Evolutionary conservation across 139 green algal genomes (phyloP).

Genomic region (Haematococcus sp.): DNA sequence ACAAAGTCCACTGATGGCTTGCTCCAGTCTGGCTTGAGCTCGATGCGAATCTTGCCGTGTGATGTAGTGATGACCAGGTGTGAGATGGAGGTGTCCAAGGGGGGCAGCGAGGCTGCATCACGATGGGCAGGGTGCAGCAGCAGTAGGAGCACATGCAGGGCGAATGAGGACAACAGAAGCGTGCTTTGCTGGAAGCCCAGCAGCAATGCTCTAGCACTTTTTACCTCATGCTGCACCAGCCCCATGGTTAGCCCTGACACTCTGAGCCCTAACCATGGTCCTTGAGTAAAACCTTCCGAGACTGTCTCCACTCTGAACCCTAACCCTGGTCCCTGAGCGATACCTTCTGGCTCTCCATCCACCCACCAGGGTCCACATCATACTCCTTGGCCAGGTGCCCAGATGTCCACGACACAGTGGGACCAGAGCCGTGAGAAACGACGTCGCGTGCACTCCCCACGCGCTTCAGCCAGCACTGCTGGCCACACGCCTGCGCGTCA

Average conservation of each 20-base stretch:
- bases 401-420: slow-evolving; percentile 11
- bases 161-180: not conserved
- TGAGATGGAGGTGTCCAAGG: slow-evolving; percentile 8
- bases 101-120: slow-evolving; percentile 11
- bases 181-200: not conserved
- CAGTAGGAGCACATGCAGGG: not conserved
- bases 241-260: too few relatives aligned
- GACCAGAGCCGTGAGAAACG: not conserved
- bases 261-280: too few relatives aligned
- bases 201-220: slow-evolving; percentile 8
- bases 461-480: slow-evolving; percentile 28
- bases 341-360: too few relatives aligned
- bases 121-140: not conserved
- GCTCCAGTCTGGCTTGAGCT: slow-evolving; percentile 21
- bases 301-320: too few relatives aligned
- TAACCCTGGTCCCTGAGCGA: too few relatives aligned
- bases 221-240: not conserved
- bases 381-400: slow-evolving; percentile 22
- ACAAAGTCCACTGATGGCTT: not conserved
- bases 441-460: not conserved
- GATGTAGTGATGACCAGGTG: slow-evolving; percentile 2
- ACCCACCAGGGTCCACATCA: slow-evolving; percentile 21
- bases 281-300: too few relatives aligned
- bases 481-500: slow-evolving; percentile 4
- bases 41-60: slow-evolving; percentile 18